Evolutionary conservation across 805 yeast species (phyloP).

Genomic region (Priceomyces carsonii): DNA sequence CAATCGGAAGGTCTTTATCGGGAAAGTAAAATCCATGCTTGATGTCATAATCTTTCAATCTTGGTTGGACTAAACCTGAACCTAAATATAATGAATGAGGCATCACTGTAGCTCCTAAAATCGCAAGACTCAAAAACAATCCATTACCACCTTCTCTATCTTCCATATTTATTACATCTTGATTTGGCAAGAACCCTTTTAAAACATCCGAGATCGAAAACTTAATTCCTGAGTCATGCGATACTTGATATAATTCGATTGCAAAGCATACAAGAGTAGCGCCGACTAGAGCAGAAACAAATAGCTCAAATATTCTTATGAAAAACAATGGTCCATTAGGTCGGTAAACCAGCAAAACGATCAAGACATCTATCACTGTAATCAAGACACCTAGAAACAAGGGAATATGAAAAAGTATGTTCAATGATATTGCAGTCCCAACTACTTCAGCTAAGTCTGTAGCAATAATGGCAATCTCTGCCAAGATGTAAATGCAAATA

Average conservation of each 20-base stretch:
- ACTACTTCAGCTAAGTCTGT: conserved; percentile 94
- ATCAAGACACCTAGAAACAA: conserved; percentile 71
- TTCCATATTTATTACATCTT: conserved; percentile 34
- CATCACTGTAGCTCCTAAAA: conserved; percentile 94
- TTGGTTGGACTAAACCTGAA: conserved; percentile 83
- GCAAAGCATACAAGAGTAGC: conserved; percentile 78
- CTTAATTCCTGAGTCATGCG: conserved; percentile 53
- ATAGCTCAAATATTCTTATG: conserved; percentile 73
- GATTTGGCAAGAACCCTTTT: conserved; percentile 71
- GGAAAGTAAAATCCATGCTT: conserved; percentile 58
- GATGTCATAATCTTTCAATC: conserved; percentile 73
- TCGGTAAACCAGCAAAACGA: conserved; percentile 75
- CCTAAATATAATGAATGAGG: conserved; percentile 88
- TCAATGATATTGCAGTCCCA: conserved; percentile 85
- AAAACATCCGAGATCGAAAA: conserved; percentile 51
- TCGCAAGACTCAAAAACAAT: conserved; percentile 74
- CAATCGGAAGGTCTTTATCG: conserved; percentile 2
- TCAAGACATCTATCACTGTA: conserved; percentile 79
- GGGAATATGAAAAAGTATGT: conserved; percentile 75
- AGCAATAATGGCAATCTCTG: conserved; percentile 87
- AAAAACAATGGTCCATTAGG: conserved; percentile 73
- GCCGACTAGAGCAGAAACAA: conserved; percentile 69
- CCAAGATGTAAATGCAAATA: conserved; percentile 60
- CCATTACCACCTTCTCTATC: conserved; percentile 55
- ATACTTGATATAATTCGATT: conserved; percentile 58